Percentiles rank a stretch among this genome's conserved stretches.
These are phyloP conservation scores for Kwoniella mangroviensis DNA, from an alignment of 768 basidiomycete species.

Conservation along the genomic window DNA sequence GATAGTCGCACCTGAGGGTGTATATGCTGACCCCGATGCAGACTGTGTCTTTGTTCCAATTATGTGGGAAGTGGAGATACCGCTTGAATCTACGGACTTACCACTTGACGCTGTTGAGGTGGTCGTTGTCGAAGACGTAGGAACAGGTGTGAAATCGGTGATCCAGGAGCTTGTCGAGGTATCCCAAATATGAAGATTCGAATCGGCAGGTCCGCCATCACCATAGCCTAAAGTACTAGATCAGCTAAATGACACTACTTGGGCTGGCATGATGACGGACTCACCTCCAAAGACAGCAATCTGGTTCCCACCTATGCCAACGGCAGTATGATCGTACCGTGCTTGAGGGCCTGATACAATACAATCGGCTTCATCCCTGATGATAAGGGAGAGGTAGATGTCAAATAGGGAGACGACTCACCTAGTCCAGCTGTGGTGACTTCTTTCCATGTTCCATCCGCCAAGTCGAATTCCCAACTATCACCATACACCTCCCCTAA, in stretches of 20 bases:
- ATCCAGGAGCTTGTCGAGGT: slow-evolving; percentile 38
- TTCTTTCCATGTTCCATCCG: slow-evolving; percentile 68
- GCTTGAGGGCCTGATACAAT: slow-evolving; percentile 63
- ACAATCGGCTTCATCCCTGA: slow-evolving; percentile 51
- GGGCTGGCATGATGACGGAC: slow-evolving; percentile 55
- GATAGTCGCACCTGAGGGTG: slow-evolving; percentile 8
- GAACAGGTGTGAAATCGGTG: slow-evolving; percentile 10
- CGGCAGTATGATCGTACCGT: slow-evolving; percentile 75
- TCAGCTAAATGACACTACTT: slow-evolving; percentile 1
- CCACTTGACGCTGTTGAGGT: slow-evolving; percentile 13
- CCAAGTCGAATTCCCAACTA: slow-evolving; percentile 49
- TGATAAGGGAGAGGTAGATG: slow-evolving; percentile 54
- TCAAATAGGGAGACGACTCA: slow-evolving; percentile 52
- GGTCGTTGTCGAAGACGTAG: not conserved
- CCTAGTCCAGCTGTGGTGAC: slow-evolving; percentile 63
- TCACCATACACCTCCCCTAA: slow-evolving; percentile 57
- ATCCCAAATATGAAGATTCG: slow-evolving; percentile 60
- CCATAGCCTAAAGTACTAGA: slow-evolving; percentile 61
- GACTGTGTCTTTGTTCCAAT: slow-evolving; percentile 9
- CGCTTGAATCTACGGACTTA: slow-evolving; percentile 10
- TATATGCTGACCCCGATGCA: slow-evolving; percentile 10
- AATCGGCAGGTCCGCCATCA: slow-evolving; percentile 63
- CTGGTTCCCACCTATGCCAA: slow-evolving; percentile 63
- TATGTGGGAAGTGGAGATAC: not conserved
- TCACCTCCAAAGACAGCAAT: slow-evolving; percentile 68